These are phyloP conservation scores for Myriosclerotinia curreyana DNA, from an alignment of 2,329 filamentous ascomycete species.

Conservation along the genomic window DNA sequence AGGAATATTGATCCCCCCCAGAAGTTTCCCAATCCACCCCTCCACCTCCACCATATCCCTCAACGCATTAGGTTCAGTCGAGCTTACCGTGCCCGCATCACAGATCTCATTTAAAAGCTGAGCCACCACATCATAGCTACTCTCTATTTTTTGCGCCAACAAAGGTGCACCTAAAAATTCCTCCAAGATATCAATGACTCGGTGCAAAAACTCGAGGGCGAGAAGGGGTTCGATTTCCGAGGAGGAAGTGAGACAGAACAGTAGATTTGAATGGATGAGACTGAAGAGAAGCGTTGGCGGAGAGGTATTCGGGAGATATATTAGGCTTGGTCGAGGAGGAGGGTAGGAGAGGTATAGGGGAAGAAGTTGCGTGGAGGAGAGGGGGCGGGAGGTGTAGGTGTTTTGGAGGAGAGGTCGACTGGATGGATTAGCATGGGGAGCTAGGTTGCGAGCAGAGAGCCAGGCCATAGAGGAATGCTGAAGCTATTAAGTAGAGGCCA, in stretches of 20 bases:
- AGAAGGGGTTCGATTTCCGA: constrained; percentile 85
- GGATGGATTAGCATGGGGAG: constrained; percentile 17
- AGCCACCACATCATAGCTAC: constrained; percentile 87
- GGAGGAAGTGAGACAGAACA: constrained; percentile 82
- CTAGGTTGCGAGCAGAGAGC: background rate
- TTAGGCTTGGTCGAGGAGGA: constrained; percentile 75
- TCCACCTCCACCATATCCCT: constrained; percentile 90
- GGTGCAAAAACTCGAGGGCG: constrained; percentile 90
- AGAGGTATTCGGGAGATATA: constrained; percentile 77
- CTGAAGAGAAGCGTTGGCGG: constrained; percentile 89
- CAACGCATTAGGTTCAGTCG: constrained; percentile 89
- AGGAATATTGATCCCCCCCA: constrained; percentile 83
- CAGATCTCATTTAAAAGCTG: constrained; percentile 96
- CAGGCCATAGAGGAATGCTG: background rate
- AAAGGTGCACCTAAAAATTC: constrained; percentile 90
- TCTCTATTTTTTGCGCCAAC: constrained; percentile 80
- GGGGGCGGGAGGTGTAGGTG: constrained; percentile 78
- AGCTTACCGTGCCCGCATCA: constrained; percentile 83
- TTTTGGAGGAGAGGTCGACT: constrained; percentile 86
- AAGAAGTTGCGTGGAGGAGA: constrained; percentile 71
- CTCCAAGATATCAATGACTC: constrained; percentile 86
- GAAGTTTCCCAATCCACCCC: constrained; percentile 80
- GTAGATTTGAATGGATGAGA: constrained; percentile 78
- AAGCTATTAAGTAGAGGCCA: constrained; percentile 18
- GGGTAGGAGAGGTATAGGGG: constrained; percentile 84